A percentile compares a stretch with the other conserved stretches of the same genome.
phyloP scores from a whole-genome alignment of 257 asterid species.

The Penstemon eatonii region DNA sequence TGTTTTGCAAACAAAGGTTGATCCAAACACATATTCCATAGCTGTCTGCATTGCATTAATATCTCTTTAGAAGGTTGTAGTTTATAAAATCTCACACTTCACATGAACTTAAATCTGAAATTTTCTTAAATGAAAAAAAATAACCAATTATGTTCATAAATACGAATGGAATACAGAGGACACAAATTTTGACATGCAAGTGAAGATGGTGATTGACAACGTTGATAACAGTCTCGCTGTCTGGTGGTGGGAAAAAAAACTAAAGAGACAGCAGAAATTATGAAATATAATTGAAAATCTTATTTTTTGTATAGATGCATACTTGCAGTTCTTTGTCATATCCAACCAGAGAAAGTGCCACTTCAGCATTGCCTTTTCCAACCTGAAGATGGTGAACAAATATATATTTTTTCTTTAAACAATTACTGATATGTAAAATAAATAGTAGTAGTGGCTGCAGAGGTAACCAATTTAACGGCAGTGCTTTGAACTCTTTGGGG shows the following conservation, averaged over 20 bases:
- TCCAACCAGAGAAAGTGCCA: conserved; percentile 93
- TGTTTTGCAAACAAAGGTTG: conserved; percentile 95
- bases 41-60: conserved; percentile 68
- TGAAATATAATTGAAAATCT: conserved; percentile 18
- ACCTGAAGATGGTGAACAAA: conserved; percentile 52
- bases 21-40: conserved; percentile 94
- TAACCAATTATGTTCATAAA: conserved; percentile 2
- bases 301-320: conserved; percentile 27
- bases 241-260: conserved; percentile 16
- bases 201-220: conserved; percentile 11
- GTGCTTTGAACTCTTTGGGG: conserved; percentile 59
- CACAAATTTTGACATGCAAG: conserved; percentile 25
- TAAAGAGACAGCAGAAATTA: conserved; percentile 10
- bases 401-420: conserved; percentile 10
- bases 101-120: conserved; percentile 18
- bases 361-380: conserved; percentile 92
- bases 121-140: not conserved
- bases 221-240: conserved; percentile 6
- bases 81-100: conserved; percentile 11
- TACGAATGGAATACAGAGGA: conserved; percentile 2
- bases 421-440: conserved; percentile 11
- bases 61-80: conserved; percentile 26
- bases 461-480: conserved; percentile 74
- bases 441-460: conserved; percentile 18
- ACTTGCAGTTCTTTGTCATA: conserved; percentile 85